Evolutionary conservation across 2,329 filamentous ascomycete species (phyloP), one percentile per base, ranked within the genome.

Genomic region (Phialemoniopsis sp.): DNA sequence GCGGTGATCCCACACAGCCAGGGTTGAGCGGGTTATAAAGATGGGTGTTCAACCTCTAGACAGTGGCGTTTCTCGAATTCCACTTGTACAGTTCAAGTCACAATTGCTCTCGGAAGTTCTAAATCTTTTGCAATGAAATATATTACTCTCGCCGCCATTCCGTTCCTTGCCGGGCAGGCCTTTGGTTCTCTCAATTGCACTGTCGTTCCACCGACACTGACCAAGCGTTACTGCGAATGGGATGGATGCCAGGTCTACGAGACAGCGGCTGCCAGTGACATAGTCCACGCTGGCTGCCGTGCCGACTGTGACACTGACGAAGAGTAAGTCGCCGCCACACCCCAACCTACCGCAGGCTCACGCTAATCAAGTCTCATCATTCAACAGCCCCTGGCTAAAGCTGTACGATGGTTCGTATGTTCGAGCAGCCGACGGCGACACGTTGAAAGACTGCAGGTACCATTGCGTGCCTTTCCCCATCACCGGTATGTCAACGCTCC

Each of bases 291-390:
- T 9, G 40, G 36, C 18, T 46, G 45, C 35, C 37, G 40, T 16
- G 45, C 45, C 32, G 42, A 46, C 37, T 46, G 45, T 36, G 39
- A 37, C 32, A 42, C 45, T 17, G 31, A 36, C n/a, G 45, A 44
- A 16, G 42, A 46, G 39, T 45, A 29, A 35, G 40, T n/a, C n/a
- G n/a, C n/a, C n/a, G n/a, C n/a, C n/a, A n/a, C n/a, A n/a, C n/a
- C n/a, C n/a, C n/a, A n/a, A n/a, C n/a, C n/a, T n/a, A n/a, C n/a
- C n/a, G n/a, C n/a, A n/a, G n/a, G n/a, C n/a, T n/a, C n/a, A n/a
- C n/a, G n/a, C n/a, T n/a, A n/a, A n/a, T n/a, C n/a, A n/a, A n/a
- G n/a, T n/a, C n/a, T n/a, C 21, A n/a, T n/a, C 9, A 13, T 9
- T 26, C 6, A 6, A 6, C 37, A 45, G 43, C 13, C 44, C 41